Evolutionary conservation across 2,329 filamentous ascomycete genomes (phyloP).

Genomic region (Exophiala alcalophila): DNA sequence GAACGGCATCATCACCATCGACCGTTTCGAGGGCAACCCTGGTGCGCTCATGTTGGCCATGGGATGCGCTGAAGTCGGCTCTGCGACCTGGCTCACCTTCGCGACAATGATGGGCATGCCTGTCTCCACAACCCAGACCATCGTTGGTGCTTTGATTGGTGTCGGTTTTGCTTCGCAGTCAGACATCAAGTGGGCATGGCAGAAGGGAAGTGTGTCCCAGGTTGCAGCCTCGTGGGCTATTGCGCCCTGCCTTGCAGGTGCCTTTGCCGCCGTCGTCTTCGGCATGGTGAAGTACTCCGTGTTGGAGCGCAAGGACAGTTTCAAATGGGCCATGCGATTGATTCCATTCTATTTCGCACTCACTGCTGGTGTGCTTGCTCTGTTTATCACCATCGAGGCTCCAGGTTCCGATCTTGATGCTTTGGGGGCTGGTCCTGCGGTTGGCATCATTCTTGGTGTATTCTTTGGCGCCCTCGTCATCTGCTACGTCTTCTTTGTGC

Average conservation of each 20-base stretch:
- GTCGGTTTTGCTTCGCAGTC: slow-evolving; percentile 35
- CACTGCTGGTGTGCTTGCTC: slow-evolving; percentile 49
- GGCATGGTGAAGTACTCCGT: slow-evolving; percentile 50
- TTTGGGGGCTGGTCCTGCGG: slow-evolving; percentile 32
- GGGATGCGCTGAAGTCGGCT: slow-evolving; percentile 38
- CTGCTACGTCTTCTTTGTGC: slow-evolving; percentile 38
- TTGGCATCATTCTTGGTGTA: slow-evolving; percentile 35
- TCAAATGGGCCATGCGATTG: slow-evolving; percentile 49
- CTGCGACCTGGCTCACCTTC: slow-evolving; percentile 38
- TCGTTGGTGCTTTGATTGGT: slow-evolving; percentile 39
- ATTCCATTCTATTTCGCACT: slow-evolving; percentile 50
- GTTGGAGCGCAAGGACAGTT: slow-evolving; percentile 48
- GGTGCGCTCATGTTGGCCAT: slow-evolving; percentile 41
- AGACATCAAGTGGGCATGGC: slow-evolving; percentile 44
- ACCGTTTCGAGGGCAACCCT: slow-evolving; percentile 37
- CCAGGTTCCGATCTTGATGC: slow-evolving; percentile 36
- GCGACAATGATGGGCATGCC: slow-evolving; percentile 39
- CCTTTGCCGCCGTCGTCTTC: slow-evolving; percentile 50
- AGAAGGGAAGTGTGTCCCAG: slow-evolving; percentile 45
- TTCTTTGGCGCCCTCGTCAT: slow-evolving; percentile 35
- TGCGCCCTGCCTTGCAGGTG: slow-evolving; percentile 48
- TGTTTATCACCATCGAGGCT: slow-evolving; percentile 58
- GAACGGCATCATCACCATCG: slow-evolving; percentile 42
- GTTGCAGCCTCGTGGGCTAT: slow-evolving; percentile 50
- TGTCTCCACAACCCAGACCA: slow-evolving; percentile 42